Evolutionary conservation across 805 yeast genomes (phyloP).

Genomic region (Monosporozyma solicola): DNA sequence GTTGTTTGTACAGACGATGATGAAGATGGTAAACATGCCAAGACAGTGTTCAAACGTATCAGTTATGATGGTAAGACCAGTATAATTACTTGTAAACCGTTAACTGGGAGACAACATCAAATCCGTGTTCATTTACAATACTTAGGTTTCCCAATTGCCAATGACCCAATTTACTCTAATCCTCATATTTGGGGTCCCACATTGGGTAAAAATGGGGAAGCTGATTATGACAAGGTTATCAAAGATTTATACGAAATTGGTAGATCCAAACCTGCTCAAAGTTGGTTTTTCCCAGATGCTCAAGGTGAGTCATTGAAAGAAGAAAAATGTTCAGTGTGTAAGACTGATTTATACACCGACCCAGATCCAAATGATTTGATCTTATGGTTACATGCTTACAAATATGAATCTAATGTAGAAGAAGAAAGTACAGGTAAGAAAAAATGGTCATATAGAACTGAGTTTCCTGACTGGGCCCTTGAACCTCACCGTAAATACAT

Average conservation of each 20-base stretch:
- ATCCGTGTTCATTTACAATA: conserved; percentile 86
- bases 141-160: conserved; percentile 79
- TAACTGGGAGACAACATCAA: conserved; percentile 92
- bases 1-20: conserved; percentile 32
- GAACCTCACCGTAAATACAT: conserved; percentile 49
- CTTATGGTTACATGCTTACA: conserved; percentile 82
- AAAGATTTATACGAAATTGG: conserved; percentile 54
- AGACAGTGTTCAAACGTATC: conserved; percentile 56
- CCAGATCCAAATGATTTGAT: conserved; percentile 84
- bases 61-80: conserved; percentile 51
- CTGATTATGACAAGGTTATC: conserved; percentile 41
- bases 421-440: conserved; percentile 20
- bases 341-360: conserved; percentile 64
- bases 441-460: conserved; percentile 67
- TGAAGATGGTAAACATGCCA: conserved; percentile 51
- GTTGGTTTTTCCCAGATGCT: conserved; percentile 51
- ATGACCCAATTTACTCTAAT: conserved; percentile 85
- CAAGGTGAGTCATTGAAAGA: conserved; percentile 62
- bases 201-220: conserved; percentile 54
- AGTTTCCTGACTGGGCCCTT: conserved; percentile 75
- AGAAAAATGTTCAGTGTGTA: conserved; percentile 56
- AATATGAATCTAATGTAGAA: conserved; percentile 48
- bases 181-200: conserved; percentile 69
- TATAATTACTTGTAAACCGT: conserved; percentile 76
- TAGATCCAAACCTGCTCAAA: conserved; percentile 55